Conservation (phyloP, 2,329 filamentous ascomycete genomes). For the Tolypocladium paradoxum region DNA sequence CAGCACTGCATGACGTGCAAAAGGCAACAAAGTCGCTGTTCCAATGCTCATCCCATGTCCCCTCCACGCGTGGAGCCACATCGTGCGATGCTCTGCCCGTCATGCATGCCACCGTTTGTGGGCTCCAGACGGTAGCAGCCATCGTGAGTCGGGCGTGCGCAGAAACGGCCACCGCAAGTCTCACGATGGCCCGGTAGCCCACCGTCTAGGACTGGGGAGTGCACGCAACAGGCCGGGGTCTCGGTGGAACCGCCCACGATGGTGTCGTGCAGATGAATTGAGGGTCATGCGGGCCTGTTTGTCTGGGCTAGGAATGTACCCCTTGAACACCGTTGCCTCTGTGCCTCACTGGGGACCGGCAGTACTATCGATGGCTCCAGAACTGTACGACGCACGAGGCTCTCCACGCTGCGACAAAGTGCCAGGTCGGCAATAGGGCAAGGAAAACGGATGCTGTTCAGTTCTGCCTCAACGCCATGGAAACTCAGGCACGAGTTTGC, state of each 20-base stretch:
- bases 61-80: background rate
- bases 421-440: background rate
- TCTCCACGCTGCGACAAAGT: too few species aligned
- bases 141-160: background rate
- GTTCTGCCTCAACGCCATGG: background rate
- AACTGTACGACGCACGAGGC: too few species aligned
- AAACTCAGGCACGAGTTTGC: background rate
- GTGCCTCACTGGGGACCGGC: background rate
- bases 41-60: too few species aligned
- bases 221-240: background rate
- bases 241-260: background rate
- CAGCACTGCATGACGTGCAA: too few species aligned
- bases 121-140: background rate
- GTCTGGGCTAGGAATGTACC: background rate
- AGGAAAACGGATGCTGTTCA: background rate
- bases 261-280: background rate
- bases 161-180: background rate
- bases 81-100: background rate
- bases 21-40: background rate
- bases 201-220: background rate
- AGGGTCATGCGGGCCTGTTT: background rate
- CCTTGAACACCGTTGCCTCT: too few species aligned
- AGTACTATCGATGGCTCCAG: background rate
- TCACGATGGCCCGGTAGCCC: background rate
- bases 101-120: background rate